A percentile compares a stretch with the other conserved stretches of the same genome.
Conservation (phyloP, 768 basidiomycete genomes). For the Suillus brevipes region DNA sequence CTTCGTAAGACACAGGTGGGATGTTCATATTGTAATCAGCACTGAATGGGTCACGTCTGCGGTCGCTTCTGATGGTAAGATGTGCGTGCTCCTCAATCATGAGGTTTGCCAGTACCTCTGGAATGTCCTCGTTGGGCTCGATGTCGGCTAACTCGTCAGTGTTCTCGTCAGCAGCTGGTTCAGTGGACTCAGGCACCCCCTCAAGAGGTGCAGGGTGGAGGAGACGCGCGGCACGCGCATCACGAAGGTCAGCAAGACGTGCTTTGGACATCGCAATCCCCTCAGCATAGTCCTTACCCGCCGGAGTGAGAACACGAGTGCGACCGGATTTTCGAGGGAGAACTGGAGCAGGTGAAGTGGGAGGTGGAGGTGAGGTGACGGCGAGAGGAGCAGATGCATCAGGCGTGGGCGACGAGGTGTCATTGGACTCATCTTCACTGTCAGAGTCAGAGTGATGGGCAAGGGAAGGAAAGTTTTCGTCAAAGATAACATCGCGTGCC, state of each 20-base stretch:
- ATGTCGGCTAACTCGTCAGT: neutral
- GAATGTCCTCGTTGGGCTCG: neutral
- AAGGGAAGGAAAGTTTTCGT: neutral
- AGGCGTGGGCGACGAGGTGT: neutral
- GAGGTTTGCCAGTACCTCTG: neutral
- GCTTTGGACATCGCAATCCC: no score
- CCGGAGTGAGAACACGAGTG: no score
- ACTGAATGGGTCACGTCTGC: neutral
- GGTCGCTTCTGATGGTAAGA: neutral
- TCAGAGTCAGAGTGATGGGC: neutral
- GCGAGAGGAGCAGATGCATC: no score
- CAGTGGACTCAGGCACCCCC: neutral
- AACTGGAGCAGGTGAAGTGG: no score
- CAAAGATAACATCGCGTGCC: rapidly evolving
- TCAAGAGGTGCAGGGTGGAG: neutral
- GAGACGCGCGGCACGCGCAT: no score
- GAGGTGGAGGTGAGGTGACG: no score
- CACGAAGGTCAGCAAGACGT: no score
- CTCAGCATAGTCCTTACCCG: no score
- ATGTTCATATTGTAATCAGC: neutral
- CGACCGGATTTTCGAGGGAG: no score
- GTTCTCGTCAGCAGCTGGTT: neutral
- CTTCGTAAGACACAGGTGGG: neutral
- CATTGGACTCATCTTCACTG: neutral
- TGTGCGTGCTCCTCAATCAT: neutral